Evolutionary conservation across 129 eudicot genomes (phyloP).

Genomic region (Logfia minima): DNA sequence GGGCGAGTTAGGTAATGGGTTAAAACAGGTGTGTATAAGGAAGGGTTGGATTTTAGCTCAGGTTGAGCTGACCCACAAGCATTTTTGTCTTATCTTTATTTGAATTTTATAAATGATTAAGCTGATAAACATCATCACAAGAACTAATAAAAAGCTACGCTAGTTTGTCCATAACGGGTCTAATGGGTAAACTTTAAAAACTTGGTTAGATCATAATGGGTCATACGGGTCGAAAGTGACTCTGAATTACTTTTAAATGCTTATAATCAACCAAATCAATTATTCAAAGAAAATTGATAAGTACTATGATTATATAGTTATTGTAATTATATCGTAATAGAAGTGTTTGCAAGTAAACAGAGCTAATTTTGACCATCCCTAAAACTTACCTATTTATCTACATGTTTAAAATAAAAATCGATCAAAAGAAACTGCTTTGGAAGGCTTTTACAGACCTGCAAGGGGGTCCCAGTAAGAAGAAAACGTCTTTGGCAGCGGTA

Average conservation of each 20-base stretch:
- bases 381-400: background rate
- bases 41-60: background rate
- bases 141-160: background rate
- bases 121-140: background rate
- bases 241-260: too few species aligned
- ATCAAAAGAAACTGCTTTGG: background rate
- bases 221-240: too few species aligned
- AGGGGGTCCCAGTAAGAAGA: constrained; percentile 94
- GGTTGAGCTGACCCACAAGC: background rate
- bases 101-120: too few species aligned
- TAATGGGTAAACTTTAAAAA: too few species aligned
- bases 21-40: background rate
- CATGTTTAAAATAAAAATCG: background rate
- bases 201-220: too few species aligned
- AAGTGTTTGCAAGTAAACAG: background rate
- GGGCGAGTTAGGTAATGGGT: background rate
- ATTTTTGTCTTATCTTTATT: background rate
- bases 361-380: background rate
- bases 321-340: too few species aligned
- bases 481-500: constrained; percentile 99
- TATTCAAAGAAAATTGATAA: too few species aligned
- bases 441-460: constrained; percentile 55
- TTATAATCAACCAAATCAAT: too few species aligned
- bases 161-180: too few species aligned
- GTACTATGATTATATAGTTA: too few species aligned